Percentiles rank a stretch among this genome's conserved stretches.
phyloP scores from a whole-genome alignment of 2,329 filamentous ascomycete genomes.

The Arachnomyces sp. region DNA sequence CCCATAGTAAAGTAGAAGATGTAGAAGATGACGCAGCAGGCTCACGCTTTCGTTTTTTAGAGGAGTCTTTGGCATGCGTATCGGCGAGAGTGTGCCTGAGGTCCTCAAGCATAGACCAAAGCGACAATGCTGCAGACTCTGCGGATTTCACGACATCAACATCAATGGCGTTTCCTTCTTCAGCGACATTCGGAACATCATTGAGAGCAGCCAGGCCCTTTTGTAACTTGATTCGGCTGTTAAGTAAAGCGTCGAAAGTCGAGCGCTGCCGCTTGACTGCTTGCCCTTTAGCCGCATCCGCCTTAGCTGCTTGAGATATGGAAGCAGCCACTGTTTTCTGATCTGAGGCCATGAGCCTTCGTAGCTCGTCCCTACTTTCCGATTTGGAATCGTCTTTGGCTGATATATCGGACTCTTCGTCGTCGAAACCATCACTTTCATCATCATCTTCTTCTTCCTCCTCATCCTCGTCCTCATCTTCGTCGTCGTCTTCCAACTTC shows the following conservation, averaged over 20 bases:
- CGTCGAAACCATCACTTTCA: constrained; percentile 20
- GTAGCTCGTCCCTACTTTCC: constrained; percentile 50
- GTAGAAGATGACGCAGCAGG: constrained; percentile 44
- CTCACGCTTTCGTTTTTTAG: constrained; percentile 41
- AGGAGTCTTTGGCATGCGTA: constrained; percentile 25
- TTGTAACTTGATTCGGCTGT: constrained; percentile 84
- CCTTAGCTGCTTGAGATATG: constrained; percentile 58
- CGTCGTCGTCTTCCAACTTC: constrained; percentile 16
- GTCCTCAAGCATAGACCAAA: constrained; percentile 63
- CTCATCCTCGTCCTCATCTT: constrained; percentile 12
- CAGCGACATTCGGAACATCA: constrained; percentile 49
- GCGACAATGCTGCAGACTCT: constrained; percentile 72
- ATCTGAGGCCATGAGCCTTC: constrained; percentile 59
- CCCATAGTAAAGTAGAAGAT: constrained; percentile 61
- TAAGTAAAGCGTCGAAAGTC: constrained; percentile 79
- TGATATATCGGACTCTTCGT: constrained; percentile 18
- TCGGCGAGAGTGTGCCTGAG: constrained; percentile 33
- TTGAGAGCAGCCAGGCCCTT: constrained; percentile 81
- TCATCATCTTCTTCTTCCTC: constrained; percentile 8
- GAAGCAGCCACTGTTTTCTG: constrained; percentile 58
- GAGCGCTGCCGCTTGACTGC: constrained; percentile 81
- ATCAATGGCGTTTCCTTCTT: constrained; percentile 32
- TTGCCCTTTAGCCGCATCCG: constrained; percentile 73
- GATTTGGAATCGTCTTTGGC: constrained; percentile 14
- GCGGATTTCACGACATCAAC: constrained; percentile 59